Percentiles rank a stretch among this genome's conserved stretches.
phyloP scores from a whole-genome alignment of 2,329 filamentous ascomycete species.

The Arthrobotrys conoides region DNA sequence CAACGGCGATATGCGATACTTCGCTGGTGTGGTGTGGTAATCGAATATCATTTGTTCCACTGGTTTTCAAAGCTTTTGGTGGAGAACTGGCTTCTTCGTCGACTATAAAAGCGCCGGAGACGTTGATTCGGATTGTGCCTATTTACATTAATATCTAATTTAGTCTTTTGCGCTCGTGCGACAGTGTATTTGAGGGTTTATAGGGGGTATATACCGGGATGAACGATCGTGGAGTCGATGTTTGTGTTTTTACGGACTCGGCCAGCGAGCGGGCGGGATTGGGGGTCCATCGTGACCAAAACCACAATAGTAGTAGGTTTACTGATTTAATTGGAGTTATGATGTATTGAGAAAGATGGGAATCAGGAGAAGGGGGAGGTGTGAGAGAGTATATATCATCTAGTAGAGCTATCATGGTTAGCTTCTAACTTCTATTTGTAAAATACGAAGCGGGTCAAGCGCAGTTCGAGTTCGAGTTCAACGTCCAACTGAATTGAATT shows the following conservation, averaged over 20 bases:
- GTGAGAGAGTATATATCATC: slow-evolving; percentile 3
- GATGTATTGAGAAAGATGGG: no score
- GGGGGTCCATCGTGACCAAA: slow-evolving; percentile 18
- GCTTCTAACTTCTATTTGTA: neutral
- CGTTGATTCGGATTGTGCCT: slow-evolving; percentile 78
- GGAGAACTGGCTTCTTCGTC: slow-evolving; percentile 77
- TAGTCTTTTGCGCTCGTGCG: neutral
- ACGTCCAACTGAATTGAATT: no score
- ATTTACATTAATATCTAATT: neutral
- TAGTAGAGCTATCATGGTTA: neutral
- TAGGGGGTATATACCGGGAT: slow-evolving; percentile 37
- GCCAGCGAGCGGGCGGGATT: slow-evolving; percentile 48
- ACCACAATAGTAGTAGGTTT: neutral
- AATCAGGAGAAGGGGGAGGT: neutral
- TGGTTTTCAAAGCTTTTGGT: slow-evolving; percentile 64
- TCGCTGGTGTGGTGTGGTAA: slow-evolving; percentile 94
- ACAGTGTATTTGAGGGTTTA: neutral
- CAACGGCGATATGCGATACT: slow-evolving; percentile 95
- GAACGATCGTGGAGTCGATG: slow-evolving; percentile 54
- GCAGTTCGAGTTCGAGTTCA: neutral
- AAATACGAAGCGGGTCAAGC: neutral
- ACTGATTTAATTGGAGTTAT: no score
- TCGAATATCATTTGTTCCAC: slow-evolving; percentile 91
- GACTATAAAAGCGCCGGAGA: slow-evolving; percentile 95
- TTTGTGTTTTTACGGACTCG: slow-evolving; percentile 56